Percentiles rank a stretch among this genome's conserved stretches.
phyloP scores from a whole-genome alignment of 1,284 basidiomycete species.

The Ceratorhiza oryzae-sativae region DNA sequence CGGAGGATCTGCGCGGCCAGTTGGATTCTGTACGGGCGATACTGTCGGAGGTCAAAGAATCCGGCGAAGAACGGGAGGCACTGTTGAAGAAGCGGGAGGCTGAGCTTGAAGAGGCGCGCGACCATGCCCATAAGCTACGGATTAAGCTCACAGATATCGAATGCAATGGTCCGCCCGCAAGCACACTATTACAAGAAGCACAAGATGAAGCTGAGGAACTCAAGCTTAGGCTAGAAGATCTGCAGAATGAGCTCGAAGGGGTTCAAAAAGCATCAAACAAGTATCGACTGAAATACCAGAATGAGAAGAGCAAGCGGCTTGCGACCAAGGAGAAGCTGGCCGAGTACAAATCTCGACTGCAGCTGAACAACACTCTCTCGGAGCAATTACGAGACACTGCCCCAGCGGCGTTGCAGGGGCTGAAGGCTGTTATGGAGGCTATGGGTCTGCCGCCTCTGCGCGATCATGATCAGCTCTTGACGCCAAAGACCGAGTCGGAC shows the following conservation, averaged over 20 bases:
- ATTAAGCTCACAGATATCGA: slow-evolving; percentile 9
- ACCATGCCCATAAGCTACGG: slow-evolving; percentile 10
- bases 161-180: not conserved
- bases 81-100: slow-evolving; percentile 14
- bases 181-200: not conserved
- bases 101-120: slow-evolving; percentile 25
- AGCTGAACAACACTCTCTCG: not conserved
- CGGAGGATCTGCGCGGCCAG: not conserved
- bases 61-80: not conserved
- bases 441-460: slow-evolving; percentile 30
- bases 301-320: slow-evolving; percentile 1
- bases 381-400: slow-evolving; percentile 11
- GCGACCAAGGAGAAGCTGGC: slow-evolving; percentile 29
- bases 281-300: slow-evolving; percentile 12
- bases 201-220: not conserved
- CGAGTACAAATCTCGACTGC: slow-evolving; percentile 1
- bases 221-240: not conserved
- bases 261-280: slow-evolving; percentile 1
- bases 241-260: not conserved
- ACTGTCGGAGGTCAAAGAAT: not conserved
- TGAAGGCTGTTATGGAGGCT: slow-evolving; percentile 13
- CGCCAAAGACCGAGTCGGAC: slow-evolving; percentile 17
- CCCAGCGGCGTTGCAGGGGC: slow-evolving; percentile 4
- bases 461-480: not conserved
- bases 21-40: not conserved